Evolutionary conservation across 202 grass and related monocot genomes (phyloP), one percentile per base, ranked within the genome.

Genomic region (Setaria viridis): DNA sequence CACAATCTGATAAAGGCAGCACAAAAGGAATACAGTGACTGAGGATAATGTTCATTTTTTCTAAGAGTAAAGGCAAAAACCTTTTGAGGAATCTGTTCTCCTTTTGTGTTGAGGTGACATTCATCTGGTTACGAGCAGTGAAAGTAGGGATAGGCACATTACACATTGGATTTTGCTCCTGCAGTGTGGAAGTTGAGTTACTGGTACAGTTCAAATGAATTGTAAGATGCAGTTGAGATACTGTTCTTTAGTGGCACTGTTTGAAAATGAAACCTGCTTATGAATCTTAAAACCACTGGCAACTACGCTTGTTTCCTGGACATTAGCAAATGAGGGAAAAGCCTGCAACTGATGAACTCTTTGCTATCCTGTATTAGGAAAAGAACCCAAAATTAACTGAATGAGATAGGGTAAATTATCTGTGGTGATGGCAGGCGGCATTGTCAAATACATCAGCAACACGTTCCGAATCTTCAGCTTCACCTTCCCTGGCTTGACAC

Each of bases 111-210:
- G 89, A 59, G 75, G 66, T 81, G 78, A 86, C 78, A 54, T 73
- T 2, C 78, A 83, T 72, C 72, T 74, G 59, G 9, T 21, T 65
- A 62, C 54, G 19, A 72, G 86, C 84, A 89, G 62, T 60, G 48
- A 90, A 75, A 43, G 70, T 79, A 82, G 88, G 85, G 16, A 77
- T 13, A 71, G 78, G 72, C 59, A 90, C 70, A 47, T 93, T 70
- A 35, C 63, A 72, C 67, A 89, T 65, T 33, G 55, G 58, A 92
- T 80, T 90, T 91, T 79, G 79, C 54, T 92, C 88, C 90, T 94
- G 82, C 79, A 86, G 53, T 80, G 75, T 64, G 48, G n/a, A 58
- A 82, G 21, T 66, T 77, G 67, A 87, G 67, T 79, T 51, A 82
- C 45, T 7, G 9, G 43, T 45, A 70, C 10, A 76, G 30, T 72